Evolutionary conservation across 306 rosid species (phyloP).

Genomic region (Malus orientalis): DNA sequence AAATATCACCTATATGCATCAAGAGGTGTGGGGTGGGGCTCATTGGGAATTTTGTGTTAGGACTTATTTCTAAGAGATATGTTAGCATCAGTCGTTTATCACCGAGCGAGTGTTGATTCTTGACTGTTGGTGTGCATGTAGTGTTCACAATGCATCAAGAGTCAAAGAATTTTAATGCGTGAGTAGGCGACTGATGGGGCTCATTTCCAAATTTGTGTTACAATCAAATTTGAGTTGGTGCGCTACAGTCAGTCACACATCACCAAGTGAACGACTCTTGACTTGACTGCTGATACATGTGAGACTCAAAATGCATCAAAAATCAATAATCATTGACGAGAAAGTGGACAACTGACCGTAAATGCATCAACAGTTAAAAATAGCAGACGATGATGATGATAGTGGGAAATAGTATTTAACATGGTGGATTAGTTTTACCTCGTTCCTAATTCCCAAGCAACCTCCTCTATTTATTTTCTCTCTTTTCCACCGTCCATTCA

Average conservation of each 20-base stretch:
- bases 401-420: neutral
- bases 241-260: too few relatives aligned
- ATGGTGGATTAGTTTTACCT: conserved; percentile 32
- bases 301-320: neutral
- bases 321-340: accelerated
- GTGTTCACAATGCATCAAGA: neutral
- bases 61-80: neutral
- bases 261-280: too few relatives aligned
- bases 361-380: neutral
- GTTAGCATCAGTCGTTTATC: too few relatives aligned
- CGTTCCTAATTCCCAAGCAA: conserved; percentile 20
- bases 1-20: neutral
- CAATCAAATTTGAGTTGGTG: too few relatives aligned
- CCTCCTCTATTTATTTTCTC: conserved; percentile 17
- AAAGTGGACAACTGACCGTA: too few relatives aligned
- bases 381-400: neutral
- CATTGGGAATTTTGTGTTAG: conserved; percentile 13
- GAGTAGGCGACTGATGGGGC: neutral
- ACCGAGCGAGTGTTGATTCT: too few relatives aligned
- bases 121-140: neutral
- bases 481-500: conserved; percentile 9
- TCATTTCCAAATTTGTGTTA: neutral
- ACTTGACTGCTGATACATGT: neutral
- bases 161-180: too few relatives aligned
- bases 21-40: neutral